Evolutionary conservation across 257 asterid genomes (phyloP).

Genomic region (Anisodus acutangulus): DNA sequence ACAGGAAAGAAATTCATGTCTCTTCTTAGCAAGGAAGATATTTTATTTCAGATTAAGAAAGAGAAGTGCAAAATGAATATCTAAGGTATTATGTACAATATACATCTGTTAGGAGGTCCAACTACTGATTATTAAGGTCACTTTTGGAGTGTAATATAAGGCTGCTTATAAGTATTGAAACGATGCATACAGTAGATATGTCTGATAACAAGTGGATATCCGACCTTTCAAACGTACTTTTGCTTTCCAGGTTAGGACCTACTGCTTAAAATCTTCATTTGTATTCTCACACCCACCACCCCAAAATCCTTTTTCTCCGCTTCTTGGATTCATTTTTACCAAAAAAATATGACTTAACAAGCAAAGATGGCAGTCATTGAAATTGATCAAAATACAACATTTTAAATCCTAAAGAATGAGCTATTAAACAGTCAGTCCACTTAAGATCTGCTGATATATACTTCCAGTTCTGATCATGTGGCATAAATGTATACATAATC

Average conservation of each 20-base stretch:
- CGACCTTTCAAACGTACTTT: neutral
- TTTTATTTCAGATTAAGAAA: too few relatives aligned
- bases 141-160: neutral
- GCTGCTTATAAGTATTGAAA: too few relatives aligned
- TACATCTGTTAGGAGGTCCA: neutral
- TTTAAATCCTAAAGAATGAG: neutral
- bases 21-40: too few relatives aligned
- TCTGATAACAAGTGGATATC: neutral
- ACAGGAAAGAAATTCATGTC: too few relatives aligned
- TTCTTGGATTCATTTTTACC: neutral
- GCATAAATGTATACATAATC: too few relatives aligned
- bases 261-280: too few relatives aligned
- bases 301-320: neutral
- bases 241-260: neutral
- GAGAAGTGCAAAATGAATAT: neutral
- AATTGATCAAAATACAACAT: neutral
- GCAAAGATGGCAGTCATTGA: neutral
- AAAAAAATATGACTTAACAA: neutral
- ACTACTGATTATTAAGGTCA: neutral
- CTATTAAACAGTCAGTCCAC: neutral
- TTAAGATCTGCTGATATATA: neutral
- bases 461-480: too few relatives aligned
- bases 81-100: neutral
- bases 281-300: neutral
- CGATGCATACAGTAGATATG: neutral